These are phyloP conservation scores for Epichloe amarillans DNA, from an alignment of 2,329 filamentous ascomycete species.

Conservation along the genomic window DNA sequence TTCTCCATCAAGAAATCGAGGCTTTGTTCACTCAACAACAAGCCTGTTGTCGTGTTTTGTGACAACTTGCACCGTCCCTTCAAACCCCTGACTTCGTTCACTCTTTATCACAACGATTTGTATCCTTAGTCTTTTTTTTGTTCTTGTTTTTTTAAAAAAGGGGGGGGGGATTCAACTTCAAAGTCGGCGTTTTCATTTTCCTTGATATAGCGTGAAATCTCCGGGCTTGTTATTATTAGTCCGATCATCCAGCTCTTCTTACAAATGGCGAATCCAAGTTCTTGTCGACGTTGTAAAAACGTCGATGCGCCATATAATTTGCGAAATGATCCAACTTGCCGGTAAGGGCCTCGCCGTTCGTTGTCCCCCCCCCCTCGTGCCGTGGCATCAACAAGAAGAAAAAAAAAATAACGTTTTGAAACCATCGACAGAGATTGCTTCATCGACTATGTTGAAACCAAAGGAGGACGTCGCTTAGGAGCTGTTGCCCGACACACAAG, in stretches of 20 bases:
- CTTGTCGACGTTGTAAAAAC: constrained; percentile 21
- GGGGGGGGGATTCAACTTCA: too few relatives aligned
- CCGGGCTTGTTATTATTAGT: not conserved
- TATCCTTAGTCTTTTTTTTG: too few relatives aligned
- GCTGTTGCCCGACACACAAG: constrained; percentile 36
- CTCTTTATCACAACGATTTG: too few relatives aligned
- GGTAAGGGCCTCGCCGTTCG: constrained; percentile 10
- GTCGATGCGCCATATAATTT: constrained; percentile 17
- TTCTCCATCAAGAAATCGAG: not conserved
- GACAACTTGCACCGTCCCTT: too few relatives aligned
- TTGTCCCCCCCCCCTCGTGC: too few relatives aligned
- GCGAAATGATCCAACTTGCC: constrained; percentile 19
- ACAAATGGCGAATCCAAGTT: constrained; percentile 2
- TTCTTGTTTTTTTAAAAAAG: too few relatives aligned
- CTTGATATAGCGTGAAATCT: too few relatives aligned
- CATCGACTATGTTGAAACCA: constrained; percentile 60
- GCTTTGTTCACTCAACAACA: not conserved
- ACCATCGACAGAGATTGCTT: constrained; percentile 48
- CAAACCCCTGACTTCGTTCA: too few relatives aligned
- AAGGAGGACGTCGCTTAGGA: constrained; percentile 60
- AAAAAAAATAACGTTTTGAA: not conserved
- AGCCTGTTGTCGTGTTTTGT: too few relatives aligned
- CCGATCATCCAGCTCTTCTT: not conserved
- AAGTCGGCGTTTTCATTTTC: too few relatives aligned
- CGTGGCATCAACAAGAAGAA: not conserved